These are phyloP conservation scores for Globisporangium rhizosaccharum DNA, from an alignment of 352 stramenopile genomes.

Conservation along the genomic window DNA sequence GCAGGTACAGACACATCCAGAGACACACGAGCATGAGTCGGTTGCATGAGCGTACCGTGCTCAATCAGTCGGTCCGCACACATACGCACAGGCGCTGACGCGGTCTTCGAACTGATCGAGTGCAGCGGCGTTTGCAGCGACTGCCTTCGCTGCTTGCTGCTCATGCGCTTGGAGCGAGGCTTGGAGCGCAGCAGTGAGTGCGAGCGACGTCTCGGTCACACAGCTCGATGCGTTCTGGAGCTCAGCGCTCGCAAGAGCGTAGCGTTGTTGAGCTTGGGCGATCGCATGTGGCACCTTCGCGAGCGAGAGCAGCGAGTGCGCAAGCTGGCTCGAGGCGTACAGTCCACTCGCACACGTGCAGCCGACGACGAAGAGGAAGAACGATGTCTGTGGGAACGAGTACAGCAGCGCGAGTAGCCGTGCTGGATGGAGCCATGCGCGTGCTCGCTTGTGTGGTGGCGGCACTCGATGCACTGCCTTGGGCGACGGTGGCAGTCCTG, in stretches of 20 bases:
- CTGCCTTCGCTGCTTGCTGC: background rate
- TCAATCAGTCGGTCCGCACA: background rate
- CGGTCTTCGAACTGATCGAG: constrained; percentile 11
- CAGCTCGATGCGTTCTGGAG: constrained; percentile 30
- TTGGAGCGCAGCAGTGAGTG: background rate
- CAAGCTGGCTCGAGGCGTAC: constrained; percentile 32
- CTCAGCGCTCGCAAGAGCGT: constrained; percentile 23
- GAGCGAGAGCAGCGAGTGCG: constrained; percentile 21
- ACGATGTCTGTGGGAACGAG: constrained; percentile 43
- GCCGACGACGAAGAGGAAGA: constrained; percentile 42
- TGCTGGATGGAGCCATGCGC: background rate
- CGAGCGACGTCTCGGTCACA: constrained; percentile 16
- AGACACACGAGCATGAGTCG: background rate
- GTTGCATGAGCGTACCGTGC: too few species aligned
- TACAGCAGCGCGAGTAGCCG: constrained; percentile 19
- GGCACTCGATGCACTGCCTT: background rate
- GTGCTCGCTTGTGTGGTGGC: background rate
- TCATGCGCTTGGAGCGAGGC: background rate
- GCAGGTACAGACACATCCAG: background rate
- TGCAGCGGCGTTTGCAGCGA: constrained; percentile 1
- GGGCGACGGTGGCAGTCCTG: constrained; percentile 2
- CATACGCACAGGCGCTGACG: constrained; percentile 5
- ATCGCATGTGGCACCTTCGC: constrained; percentile 28
- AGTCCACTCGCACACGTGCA: constrained; percentile 38
- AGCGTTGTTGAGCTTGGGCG: constrained; percentile 19